Evolutionary conservation across 257 asterid genomes (phyloP).

Genomic region (Lavandula angustifolia): DNA sequence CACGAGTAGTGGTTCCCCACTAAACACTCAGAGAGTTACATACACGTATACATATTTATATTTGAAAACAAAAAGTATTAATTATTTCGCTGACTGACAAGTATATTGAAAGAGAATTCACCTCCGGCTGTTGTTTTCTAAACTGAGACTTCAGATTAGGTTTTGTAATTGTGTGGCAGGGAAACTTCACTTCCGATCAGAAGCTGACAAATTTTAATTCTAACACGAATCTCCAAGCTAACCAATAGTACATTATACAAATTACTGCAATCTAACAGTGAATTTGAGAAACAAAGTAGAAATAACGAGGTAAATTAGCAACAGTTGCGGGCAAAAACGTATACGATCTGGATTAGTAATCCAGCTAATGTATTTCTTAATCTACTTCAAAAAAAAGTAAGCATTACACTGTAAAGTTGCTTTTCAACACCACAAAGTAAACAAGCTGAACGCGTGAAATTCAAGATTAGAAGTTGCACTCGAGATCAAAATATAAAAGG

Average conservation of each 20-base stretch:
- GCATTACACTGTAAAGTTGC: constrained; percentile 19
- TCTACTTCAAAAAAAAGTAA: constrained; percentile 18
- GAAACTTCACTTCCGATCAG: constrained; percentile 24
- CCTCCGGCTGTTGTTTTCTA: constrained; percentile 27
- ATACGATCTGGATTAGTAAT: constrained; percentile 13
- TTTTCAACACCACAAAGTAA: not conserved
- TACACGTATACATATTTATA: constrained; percentile 10
- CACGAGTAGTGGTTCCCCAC: constrained; percentile 43
- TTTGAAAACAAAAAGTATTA: constrained; percentile 10
- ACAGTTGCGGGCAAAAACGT: constrained; percentile 14
- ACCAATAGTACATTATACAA: constrained; percentile 1
- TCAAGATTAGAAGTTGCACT: constrained; percentile 32
- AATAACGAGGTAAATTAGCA: constrained; percentile 14
- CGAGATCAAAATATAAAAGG: constrained; percentile 36
- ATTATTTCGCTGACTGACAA: constrained; percentile 24
- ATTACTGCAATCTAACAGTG: constrained; percentile 29
- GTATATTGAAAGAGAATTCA: constrained; percentile 27
- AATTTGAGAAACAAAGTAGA: constrained; percentile 13
- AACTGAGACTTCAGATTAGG: constrained; percentile 33
- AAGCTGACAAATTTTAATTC: constrained; percentile 15
- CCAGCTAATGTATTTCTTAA: constrained; percentile 22
- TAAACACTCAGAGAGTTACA: constrained; percentile 1
- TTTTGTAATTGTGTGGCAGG: constrained; percentile 32
- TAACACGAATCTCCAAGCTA: not conserved
- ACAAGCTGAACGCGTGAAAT: constrained; percentile 31